Percentiles rank a stretch among this genome's conserved stretches.
Conservation (phyloP, 2,329 filamentous ascomycete genomes). For the Fusarium denticulatum region DNA sequence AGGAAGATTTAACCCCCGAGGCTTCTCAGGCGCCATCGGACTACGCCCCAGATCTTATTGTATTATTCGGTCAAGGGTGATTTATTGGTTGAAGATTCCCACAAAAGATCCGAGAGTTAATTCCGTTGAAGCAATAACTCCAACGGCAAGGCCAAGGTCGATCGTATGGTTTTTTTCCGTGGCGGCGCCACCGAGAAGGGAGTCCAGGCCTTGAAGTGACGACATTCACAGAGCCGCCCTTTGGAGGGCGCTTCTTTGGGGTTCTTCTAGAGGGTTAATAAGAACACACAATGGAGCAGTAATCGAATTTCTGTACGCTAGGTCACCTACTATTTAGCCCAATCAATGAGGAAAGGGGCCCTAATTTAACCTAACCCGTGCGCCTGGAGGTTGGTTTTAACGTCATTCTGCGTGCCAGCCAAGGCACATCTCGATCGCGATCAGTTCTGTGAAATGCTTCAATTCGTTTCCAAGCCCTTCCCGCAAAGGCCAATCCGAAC, state of each 20-base stretch:
- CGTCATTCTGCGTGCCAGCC: slow-evolving; percentile 28
- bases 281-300: background rate
- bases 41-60: background rate
- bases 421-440: slow-evolving; percentile 12
- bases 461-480: background rate
- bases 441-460: slow-evolving; percentile 5
- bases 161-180: slow-evolving; percentile 21
- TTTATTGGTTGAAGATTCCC: slow-evolving; percentile 7
- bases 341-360: slow-evolving; percentile 10
- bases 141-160: slow-evolving; percentile 10
- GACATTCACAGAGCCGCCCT: slow-evolving; percentile 12
- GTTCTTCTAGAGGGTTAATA: background rate
- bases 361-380: slow-evolving; percentile 12
- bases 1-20: background rate
- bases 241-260: background rate
- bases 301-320: slow-evolving; percentile 9
- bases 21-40: background rate
- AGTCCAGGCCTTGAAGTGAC: slow-evolving; percentile 7
- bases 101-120: slow-evolving; percentile 17
- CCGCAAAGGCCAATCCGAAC: background rate
- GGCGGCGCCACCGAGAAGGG: slow-evolving; percentile 18
- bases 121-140: slow-evolving; percentile 2
- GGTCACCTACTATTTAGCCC: slow-evolving; percentile 14
- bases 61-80: background rate
- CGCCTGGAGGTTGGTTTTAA: slow-evolving; percentile 18